Evolutionary conservation across 352 stramenopile species (phyloP).

Genomic region (Pythium brachiatum): DNA sequence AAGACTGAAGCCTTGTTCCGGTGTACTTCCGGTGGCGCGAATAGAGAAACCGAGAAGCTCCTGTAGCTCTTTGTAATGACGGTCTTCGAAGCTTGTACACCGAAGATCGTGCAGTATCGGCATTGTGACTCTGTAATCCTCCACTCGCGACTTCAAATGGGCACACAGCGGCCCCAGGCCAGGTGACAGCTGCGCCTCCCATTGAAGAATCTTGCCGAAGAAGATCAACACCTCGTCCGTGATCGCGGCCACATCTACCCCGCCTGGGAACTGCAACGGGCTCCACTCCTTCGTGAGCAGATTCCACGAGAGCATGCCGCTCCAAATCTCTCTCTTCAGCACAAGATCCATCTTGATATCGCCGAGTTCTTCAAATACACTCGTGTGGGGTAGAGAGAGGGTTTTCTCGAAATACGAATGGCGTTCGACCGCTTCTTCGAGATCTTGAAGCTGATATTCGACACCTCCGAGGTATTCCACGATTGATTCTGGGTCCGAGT

Average conservation of each 20-base stretch:
- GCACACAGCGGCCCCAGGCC: constrained; percentile 44
- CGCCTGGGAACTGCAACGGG: constrained; percentile 44
- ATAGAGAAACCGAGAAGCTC: constrained; percentile 80
- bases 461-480: constrained; percentile 46
- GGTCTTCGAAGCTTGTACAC: constrained; percentile 60
- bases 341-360: constrained; percentile 64
- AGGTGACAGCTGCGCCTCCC: constrained; percentile 53
- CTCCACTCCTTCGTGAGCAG: constrained; percentile 43
- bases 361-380: constrained; percentile 82
- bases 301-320: constrained; percentile 65
- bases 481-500: constrained; percentile 44
- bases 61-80: constrained; percentile 54
- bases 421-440: constrained; percentile 32
- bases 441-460: constrained; percentile 29
- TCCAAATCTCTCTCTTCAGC: constrained; percentile 85
- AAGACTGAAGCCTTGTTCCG: neutral
- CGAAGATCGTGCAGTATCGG: constrained; percentile 63
- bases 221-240: constrained; percentile 65
- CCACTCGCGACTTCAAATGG: constrained; percentile 70
- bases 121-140: constrained; percentile 82
- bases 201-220: constrained; percentile 43
- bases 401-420: constrained; percentile 62
- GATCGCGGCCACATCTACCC: constrained; percentile 69
- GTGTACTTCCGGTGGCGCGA: constrained; percentile 12
- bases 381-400: constrained; percentile 46